These are phyloP conservation scores for Brassica nigra DNA, from an alignment of 345 rosid species.

Conservation along the genomic window DNA sequence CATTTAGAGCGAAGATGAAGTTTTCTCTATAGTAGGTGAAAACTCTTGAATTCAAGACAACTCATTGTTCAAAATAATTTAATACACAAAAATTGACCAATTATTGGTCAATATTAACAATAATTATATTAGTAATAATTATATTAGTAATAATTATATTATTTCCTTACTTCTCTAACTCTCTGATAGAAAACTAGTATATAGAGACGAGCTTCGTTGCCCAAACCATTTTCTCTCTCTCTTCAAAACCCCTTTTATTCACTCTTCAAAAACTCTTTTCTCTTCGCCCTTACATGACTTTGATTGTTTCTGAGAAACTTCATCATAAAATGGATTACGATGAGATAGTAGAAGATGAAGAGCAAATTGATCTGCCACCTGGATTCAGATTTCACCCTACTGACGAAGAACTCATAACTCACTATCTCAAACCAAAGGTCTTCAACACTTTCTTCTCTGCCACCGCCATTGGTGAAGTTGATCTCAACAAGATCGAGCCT, in stretches of 20 bases:
- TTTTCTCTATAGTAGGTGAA: slow-evolving; percentile 24
- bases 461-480: slow-evolving; percentile 76
- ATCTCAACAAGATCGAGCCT: slow-evolving; percentile 91
- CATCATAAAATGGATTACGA: slow-evolving; percentile 21
- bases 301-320: not conserved
- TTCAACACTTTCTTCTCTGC: slow-evolving; percentile 60
- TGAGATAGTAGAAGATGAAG: slow-evolving; percentile 45
- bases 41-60: slow-evolving; percentile 29
- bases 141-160: not conserved
- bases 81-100: slow-evolving; percentile 33
- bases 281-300: not conserved
- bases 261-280: slow-evolving; percentile 11
- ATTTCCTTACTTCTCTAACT: not conserved
- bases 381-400: slow-evolving; percentile 96
- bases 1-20: not conserved
- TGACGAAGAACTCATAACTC: slow-evolving; percentile 81
- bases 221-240: slow-evolving; percentile 12
- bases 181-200: slow-evolving; percentile 17
- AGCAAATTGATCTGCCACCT: slow-evolving; percentile 70
- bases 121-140: not conserved
- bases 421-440: slow-evolving; percentile 71
- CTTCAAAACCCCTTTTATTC: slow-evolving; percentile 10
- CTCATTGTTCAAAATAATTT: slow-evolving; percentile 14
- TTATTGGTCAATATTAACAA: slow-evolving; percentile 32
- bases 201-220: slow-evolving; percentile 28